These are phyloP conservation scores for Vigna mungo DNA, from an alignment of 306 rosid genomes.

Conservation along the genomic window DNA sequence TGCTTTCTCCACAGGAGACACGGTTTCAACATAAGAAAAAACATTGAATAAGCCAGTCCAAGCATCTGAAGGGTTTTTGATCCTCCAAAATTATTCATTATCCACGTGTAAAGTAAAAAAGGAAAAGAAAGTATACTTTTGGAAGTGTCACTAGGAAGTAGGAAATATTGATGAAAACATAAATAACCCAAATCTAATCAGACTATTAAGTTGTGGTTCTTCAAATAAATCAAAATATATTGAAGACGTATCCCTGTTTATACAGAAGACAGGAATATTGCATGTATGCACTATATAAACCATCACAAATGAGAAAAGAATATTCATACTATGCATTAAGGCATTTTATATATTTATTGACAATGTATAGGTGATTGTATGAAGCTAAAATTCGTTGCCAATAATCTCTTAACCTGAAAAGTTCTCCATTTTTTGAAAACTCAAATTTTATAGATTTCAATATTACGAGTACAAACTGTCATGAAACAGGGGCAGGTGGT, in stretches of 20 bases:
- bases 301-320: background rate
- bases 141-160: background rate
- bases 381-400: background rate
- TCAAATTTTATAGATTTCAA: constrained; percentile 6
- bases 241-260: background rate
- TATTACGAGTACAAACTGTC: constrained; percentile 30
- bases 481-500: constrained; percentile 31
- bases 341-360: background rate
- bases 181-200: background rate
- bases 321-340: background rate
- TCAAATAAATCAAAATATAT: background rate
- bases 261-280: background rate
- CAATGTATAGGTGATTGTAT: background rate
- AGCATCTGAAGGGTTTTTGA: too few relatives aligned
- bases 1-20: constrained; percentile 30
- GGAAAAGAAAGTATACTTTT: background rate
- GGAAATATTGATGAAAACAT: background rate
- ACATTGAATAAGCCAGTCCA: constrained; percentile 35
- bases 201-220: background rate
- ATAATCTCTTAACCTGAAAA: constrained; percentile 27
- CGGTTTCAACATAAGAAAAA: constrained; percentile 45
- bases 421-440: constrained; percentile 17
- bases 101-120: too few relatives aligned
- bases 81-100: too few relatives aligned
- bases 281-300: background rate